phyloP scores from a whole-genome alignment of 2,329 filamentous ascomycete genomes.

The Ophiostoma piceae region DNA sequence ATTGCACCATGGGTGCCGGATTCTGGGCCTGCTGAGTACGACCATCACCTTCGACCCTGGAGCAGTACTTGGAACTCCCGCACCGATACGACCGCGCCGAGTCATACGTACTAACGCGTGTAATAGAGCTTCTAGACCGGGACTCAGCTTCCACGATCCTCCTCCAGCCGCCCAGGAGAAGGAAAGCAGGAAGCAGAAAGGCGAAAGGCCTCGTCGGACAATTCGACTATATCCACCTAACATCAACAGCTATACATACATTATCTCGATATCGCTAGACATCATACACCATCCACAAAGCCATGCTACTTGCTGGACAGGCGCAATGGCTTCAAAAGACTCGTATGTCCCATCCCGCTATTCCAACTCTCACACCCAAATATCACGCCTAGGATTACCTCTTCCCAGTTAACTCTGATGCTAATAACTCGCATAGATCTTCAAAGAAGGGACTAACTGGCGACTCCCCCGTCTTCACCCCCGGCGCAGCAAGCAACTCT shows the following conservation, averaged over 20 bases:
- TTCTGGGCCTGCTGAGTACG: constrained; percentile 22
- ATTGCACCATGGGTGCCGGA: constrained; percentile 23
- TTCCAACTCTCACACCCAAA: neutral
- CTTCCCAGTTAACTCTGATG: neutral
- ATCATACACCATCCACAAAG: neutral
- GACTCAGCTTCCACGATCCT: constrained; percentile 20
- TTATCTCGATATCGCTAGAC: neutral
- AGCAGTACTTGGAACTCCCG: neutral
- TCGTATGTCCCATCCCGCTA: constrained; percentile 10
- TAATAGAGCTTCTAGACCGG: constrained; percentile 22
- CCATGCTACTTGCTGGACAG: constrained; percentile 16
- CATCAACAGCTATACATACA: neutral
- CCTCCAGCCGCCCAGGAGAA: neutral
- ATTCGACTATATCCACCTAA: no score
- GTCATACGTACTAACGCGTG: constrained; percentile 12
- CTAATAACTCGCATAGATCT: constrained; percentile 26
- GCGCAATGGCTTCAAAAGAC: constrained; percentile 24
- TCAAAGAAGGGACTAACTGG: constrained; percentile 81
- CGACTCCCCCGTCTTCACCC: constrained; percentile 93
- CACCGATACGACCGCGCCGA: neutral
- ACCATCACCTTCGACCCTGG: neutral
- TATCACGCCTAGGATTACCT: neutral
- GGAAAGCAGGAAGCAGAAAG: neutral
- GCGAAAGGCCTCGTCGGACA: neutral
- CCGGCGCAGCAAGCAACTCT: constrained; percentile 43